Evolutionary conservation across 2,329 filamentous ascomycete genomes (phyloP), one percentile per base, ranked within the genome.

Genomic region (Fonsecaea multimorphosa): DNA sequence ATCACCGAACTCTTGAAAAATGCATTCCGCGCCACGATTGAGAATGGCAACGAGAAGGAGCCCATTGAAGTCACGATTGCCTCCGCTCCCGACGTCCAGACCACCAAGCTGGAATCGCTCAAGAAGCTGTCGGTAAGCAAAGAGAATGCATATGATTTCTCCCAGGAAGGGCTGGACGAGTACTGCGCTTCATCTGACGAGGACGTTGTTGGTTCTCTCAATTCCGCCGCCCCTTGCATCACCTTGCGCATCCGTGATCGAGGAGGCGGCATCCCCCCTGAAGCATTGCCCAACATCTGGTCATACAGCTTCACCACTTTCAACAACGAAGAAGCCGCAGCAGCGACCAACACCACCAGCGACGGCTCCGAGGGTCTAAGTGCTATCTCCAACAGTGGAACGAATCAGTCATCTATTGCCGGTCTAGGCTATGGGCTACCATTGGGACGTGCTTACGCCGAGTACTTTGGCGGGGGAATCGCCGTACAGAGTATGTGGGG

Each of bases 231-330:
- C 0, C 92, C 93, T 0, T 93, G 93, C 40, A 92, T 99, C 12
- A 98, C 95, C 0, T 96, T 99, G 72, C 88, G 95, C 27, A 97
- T 99, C 72, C 89, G 95, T 8, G 95, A 99, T 76, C 89, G 93
- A n/a, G 95, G 95, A 57, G 94, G 94, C 49, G 95, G 95, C 38
- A 98, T 99, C 63, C 86, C 88, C 0, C 91, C 93, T 0, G 91
- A 93, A 16, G 89, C 95, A 31, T 81, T 95, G 36, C 88, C 89
- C 3, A 89, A 94, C 71, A 93, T 99, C 65, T 99, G 95, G 93
- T 93, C 93, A 6, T 99, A 98, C 77, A 95, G 91, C 68, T 99
- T 97, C 77, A 97, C 94, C 22, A 99, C 95, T 0, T 98, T 98
- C 78, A 89, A 87, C 63, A 91, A 92, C 24, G 85, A 89, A 61